Evolutionary conservation across 129 eudicot species (phyloP).

Genomic region (Escallonia herrerae): DNA sequence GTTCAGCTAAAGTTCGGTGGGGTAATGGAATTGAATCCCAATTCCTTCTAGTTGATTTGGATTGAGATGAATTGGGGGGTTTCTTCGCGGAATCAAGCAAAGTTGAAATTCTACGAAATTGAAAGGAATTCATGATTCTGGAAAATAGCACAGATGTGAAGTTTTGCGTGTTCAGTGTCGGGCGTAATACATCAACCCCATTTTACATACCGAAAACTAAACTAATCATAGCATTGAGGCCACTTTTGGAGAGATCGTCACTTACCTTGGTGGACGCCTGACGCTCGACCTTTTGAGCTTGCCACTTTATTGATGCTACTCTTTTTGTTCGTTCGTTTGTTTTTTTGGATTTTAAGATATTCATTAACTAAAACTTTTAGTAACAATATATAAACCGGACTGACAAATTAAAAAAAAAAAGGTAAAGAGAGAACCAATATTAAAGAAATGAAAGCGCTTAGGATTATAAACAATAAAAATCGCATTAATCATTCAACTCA

Average conservation of each 20-base stretch:
- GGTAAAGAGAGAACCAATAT: no score
- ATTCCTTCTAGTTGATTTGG: constrained; percentile 16
- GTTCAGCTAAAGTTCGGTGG: constrained; percentile 53
- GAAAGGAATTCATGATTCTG: constrained; percentile 18
- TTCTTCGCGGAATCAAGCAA: constrained; percentile 21
- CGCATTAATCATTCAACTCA: no score
- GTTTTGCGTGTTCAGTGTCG: background rate
- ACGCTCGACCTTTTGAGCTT: no score
- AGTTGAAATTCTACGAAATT: constrained; percentile 33
- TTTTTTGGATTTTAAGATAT: no score
- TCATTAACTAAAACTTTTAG: no score
- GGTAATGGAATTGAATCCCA: constrained; percentile 54
- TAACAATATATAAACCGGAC: no score
- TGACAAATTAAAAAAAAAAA: no score
- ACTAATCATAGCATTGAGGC: background rate
- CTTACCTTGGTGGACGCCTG: background rate
- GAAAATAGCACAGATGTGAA: background rate
- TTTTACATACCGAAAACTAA: no score
- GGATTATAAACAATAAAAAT: no score
- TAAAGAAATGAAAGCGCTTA: no score
- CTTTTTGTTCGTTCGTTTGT: no score
- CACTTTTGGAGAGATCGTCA: background rate
- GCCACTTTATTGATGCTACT: no score
- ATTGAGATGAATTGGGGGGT: constrained; percentile 17
- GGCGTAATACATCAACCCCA: background rate